Evolutionary conservation across 2,329 filamentous ascomycete species (phyloP).

Genomic region (Fusarium agapanthi): DNA sequence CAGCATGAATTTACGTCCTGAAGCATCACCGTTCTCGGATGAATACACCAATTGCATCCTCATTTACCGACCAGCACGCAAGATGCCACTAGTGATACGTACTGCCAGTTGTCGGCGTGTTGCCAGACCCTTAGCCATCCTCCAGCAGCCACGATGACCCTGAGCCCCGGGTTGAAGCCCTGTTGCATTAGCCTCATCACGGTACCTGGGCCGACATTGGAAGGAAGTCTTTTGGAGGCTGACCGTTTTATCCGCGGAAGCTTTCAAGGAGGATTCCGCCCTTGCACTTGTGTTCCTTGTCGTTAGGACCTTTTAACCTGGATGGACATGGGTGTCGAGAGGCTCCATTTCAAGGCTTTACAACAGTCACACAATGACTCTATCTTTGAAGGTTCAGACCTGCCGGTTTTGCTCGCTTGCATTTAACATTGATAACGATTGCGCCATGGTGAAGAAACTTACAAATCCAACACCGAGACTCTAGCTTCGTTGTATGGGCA

Average conservation of each 20-base stretch:
- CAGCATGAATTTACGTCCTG: not conserved
- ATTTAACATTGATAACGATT: constrained; percentile 8
- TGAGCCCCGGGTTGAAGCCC: constrained; percentile 30
- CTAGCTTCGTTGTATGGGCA: constrained; percentile 13
- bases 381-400: not conserved
- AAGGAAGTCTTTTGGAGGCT: constrained; percentile 12
- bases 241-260: constrained; percentile 35
- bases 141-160: constrained; percentile 32
- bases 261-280: constrained; percentile 32
- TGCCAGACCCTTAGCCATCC: constrained; percentile 22
- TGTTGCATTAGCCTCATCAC: constrained; percentile 38
- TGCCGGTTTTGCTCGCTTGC: constrained; percentile 30
- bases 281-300: constrained; percentile 25
- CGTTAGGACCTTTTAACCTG: constrained; percentile 20
- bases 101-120: constrained; percentile 16
- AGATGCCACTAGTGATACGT: constrained; percentile 10
- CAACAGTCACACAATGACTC: not conserved
- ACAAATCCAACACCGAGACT: not conserved
- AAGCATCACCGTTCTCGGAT: not conserved
- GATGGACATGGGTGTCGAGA: not conserved
- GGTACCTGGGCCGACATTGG: constrained; percentile 35
- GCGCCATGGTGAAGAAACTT: constrained; percentile 7
- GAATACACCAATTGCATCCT: not conserved
- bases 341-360: constrained; percentile 1
- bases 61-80: constrained; percentile 5